Evolutionary conservation across 139 green algal genomes (phyloP).

Genomic region (Chlamydomonas urium): DNA sequence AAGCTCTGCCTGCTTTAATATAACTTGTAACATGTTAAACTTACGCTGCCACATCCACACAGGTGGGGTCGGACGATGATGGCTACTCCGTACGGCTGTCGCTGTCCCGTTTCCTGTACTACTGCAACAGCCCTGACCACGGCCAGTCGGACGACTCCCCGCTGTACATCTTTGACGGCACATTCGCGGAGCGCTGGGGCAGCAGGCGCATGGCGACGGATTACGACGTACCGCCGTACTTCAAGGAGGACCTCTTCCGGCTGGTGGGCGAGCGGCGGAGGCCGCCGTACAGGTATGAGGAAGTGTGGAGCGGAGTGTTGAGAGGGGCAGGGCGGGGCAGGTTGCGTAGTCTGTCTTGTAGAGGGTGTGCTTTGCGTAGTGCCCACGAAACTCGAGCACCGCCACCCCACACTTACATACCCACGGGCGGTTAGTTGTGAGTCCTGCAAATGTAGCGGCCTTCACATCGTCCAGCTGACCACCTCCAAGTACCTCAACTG

Average conservation of each 20-base stretch:
- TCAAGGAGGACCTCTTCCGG: conserved; percentile 76
- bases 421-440: no score
- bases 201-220: conserved; percentile 40
- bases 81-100: conserved; percentile 83
- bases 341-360: no score
- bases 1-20: no score
- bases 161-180: conserved; percentile 79
- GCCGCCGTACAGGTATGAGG: conserved; percentile 68
- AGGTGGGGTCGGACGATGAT: conserved; percentile 89
- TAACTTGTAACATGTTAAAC: not conserved
- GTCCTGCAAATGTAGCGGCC: no score
- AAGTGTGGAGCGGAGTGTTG: no score
- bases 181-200: conserved; percentile 38
- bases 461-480: no score
- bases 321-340: no score
- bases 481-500: no score
- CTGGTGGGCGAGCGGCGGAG: conserved; percentile 68
- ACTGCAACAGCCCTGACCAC: conserved; percentile 49
- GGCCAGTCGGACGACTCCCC: conserved; percentile 61
- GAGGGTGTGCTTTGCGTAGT: no score
- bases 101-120: conserved; percentile 71
- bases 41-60: conserved; percentile 11
- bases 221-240: conserved; percentile 65
- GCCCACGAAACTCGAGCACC: no score
- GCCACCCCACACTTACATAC: no score